Evolutionary conservation across 192 early-diverging fungal species (phyloP), one percentile per base, ranked within the genome.

Genomic region (Mortierella hygrophila): DNA sequence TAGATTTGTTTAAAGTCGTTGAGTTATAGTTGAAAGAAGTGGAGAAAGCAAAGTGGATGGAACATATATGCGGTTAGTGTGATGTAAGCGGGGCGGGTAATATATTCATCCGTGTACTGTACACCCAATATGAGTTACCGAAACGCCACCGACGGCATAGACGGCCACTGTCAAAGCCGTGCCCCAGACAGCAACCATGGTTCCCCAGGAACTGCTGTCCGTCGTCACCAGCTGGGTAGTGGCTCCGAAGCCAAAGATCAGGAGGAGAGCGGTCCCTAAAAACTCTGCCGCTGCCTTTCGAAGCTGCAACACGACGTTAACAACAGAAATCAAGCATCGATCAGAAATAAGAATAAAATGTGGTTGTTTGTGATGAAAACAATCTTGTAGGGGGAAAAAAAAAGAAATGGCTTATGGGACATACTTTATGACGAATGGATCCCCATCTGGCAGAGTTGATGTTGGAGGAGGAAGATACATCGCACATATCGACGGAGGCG

Each of bases 181-280:
- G 38, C 91, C 93, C 91, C 89, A 94, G 13, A 90, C 88, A 42
- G 93, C 88, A 8, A 89, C 83, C 37, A 94, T 76, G 26, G 89
- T 83, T 35, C 91, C 69, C 76, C 76, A 77, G 0, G 76, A 69
- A 46, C 68, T 77, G 60, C 68, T 32, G n/a, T 65, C 21, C 10
- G 60, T 32, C 60, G 70, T 35, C 13, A 49, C 55, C 6, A 70
- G 46, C 68, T 82, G 79, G 40, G 94, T 92, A 16, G 92, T 89
- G 15, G 92, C 90, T 37, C 94, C 94, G 68, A 91, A 85, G n/a
- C 92, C 91, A 72, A 95, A 91, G 40, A 91, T 47, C 4, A 93
- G 85, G 68, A 95, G 85, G 21, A 94, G 79, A 68, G 91, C 91
- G 1, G 94, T 95, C 38, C 94, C 94, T 57, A 94, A 83, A 76